A percentile compares a stretch with the other conserved stretches of the same genome.
These are phyloP conservation scores for Saprolegnia parasitica DNA, from an alignment of 352 stramenopile genomes.

Conservation along the genomic window DNA sequence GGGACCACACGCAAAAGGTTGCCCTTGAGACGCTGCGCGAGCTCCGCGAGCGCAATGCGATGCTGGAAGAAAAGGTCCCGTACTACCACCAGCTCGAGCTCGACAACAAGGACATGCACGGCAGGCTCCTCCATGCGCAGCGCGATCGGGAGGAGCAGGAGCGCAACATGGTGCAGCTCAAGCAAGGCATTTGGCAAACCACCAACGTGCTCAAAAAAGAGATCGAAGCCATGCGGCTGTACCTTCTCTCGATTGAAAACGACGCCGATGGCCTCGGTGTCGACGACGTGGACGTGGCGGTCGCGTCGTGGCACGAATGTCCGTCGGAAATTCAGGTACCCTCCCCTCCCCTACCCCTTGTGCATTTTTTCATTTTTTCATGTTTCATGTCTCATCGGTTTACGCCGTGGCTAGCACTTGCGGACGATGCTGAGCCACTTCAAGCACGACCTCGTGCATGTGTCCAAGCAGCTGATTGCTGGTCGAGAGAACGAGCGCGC, in stretches of 20 bases:
- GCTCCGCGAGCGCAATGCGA: conserved; percentile 37
- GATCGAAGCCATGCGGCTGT: conserved; percentile 22
- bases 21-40: conserved; percentile 16
- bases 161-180: conserved; percentile 20
- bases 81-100: conserved; percentile 45
- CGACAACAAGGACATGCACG: conserved; percentile 44
- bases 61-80: conserved; percentile 37
- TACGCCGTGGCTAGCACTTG: conserved; percentile 15
- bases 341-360: not conserved
- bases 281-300: conserved; percentile 24
- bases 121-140: conserved; percentile 44
- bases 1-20: conserved; percentile 11
- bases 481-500: conserved; percentile 18
- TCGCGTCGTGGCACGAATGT: conserved; percentile 28
- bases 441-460: conserved; percentile 27
- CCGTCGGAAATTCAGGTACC: conserved; percentile 25
- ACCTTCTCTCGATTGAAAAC: conserved; percentile 21
- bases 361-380: not conserved
- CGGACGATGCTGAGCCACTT: conserved; percentile 19
- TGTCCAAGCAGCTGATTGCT: conserved; percentile 16
- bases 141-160: conserved; percentile 34
- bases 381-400: too few relatives aligned
- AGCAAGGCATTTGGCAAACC: conserved; percentile 26
- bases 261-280: conserved; percentile 13
- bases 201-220: conserved; percentile 28